Base-by-base conservation (phyloP, 257 asterid genomes). In the Ligustrum vulgare region DNA sequence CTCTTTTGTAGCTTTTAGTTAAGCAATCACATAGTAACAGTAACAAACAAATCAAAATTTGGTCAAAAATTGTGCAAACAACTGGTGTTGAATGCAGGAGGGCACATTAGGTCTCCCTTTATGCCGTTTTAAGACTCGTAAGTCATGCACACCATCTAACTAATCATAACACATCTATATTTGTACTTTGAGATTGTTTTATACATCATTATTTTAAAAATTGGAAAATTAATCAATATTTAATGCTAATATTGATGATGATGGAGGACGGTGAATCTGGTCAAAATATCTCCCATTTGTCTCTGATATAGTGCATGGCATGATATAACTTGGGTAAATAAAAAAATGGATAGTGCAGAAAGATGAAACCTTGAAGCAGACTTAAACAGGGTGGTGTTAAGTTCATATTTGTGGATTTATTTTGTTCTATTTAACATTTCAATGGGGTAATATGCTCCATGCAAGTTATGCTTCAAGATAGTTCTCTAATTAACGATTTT, bases 191-290 rank as follows among this genome's bases (percentile, higher is more conserved):
- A 58, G 13, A 58, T 23, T 58, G 15, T 58, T 58, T 58, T 58
- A 18, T 16, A 23, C 32, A 8, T 58, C 9, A 54, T 2, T 58
- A 58, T 58, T 23, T n/a, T 45, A 63, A 28, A 32, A 74, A 33
- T 74, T 33, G 35, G 67, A 43, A 43, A 31, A 28, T 39, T 28
- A 60, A 43, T 74, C 23, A 45, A 63, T 16, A 15, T 20, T 18
- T 6, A 60, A 41, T 62, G 76, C 65, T n/a, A 10, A 10, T 47
- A 47, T 75, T 69, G 25, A 20, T 34, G 37, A 64, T 67, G 58
- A 18, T 12, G 9, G 33, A 31, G 22, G 12, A 54, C 56, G n/a
- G 39, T 70, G 71, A 60, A 69, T 49, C 64, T 41, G 33, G 16
- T 58, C 32, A 12, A 13, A 15, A 3, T 47, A 13, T 3, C n/a